Base-by-base conservation (phyloP, 495 filamentous ascomycete genomes). In the Sordaria brevicollis region DNA sequence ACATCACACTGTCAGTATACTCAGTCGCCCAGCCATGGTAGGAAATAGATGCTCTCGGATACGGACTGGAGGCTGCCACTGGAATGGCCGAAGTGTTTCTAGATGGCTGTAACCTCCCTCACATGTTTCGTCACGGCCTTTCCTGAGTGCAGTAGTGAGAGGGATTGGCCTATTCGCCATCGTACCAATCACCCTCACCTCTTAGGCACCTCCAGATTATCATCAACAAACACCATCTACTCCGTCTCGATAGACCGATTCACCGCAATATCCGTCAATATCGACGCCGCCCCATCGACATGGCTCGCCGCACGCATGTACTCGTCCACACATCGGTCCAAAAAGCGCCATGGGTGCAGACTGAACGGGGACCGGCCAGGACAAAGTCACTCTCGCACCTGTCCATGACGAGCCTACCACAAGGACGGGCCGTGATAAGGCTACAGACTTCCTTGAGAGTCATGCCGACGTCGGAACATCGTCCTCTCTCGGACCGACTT, bases 221-320 rank as follows among this genome's bases (percentile, higher is more conserved):
- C 79, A 71, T 84, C 81, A 2, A 84, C 82, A 66, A 74, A 78
- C 3, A 84, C 79, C n/a, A 83, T 81, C 68, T 82, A 80, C 0
- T 85, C 86, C 65, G 82, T 87, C 1, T 81, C 80, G 37, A 88
- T 85, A 5, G 86, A 86, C 74, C 75, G 78, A 69, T 88, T 89
- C 6, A 86, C 86, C 33, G 84, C 85, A 71, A 89, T 86, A 0
- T 86, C 86, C 0, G 85, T 87, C 71, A 87, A 38, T 54, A 89
- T 87, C 5, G 84, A 86, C 71, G 81, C 76, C 0, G 85, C 86
- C 3, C 86, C 86, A 69, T 89, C 85, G 10, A 87, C 71, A 75
- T 87, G 84, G 67, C 79, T 80, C 33, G 81, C 82, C 3, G 79
- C 81, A 1, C 80, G 72, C 75, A 79, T 79, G 69, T 81, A 81